Evolutionary conservation across 1,284 basidiomycete species (phyloP).

Genomic region (Heterobasidion occidentale): DNA sequence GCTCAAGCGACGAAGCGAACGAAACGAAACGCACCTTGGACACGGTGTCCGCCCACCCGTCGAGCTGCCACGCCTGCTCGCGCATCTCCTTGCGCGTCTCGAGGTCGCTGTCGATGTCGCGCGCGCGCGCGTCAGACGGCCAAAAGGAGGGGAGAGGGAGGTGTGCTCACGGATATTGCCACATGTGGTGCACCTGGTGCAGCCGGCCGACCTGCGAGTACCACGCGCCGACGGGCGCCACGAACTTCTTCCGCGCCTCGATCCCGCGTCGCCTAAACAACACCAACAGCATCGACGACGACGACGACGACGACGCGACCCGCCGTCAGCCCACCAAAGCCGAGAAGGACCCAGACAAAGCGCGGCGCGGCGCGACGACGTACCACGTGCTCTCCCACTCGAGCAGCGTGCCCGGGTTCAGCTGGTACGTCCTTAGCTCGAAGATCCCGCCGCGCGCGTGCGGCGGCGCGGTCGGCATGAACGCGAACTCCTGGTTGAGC

Average conservation of each 20-base stretch:
- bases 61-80: conserved; percentile 86
- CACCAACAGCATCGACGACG: conserved; percentile 5
- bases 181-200: conserved; percentile 89
- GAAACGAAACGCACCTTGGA: conserved; percentile 52
- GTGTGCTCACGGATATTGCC: conserved; percentile 80
- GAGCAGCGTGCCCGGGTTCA: conserved; percentile 78
- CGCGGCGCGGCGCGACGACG: conserved; percentile 9
- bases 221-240: conserved; percentile 88
- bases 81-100: conserved; percentile 75
- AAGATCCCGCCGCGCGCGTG: conserved; percentile 83
- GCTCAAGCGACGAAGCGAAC: not conserved
- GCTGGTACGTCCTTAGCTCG: conserved; percentile 81
- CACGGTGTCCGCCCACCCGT: conserved; percentile 92
- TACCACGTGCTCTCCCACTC: conserved; percentile 94
- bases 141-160: conserved; percentile 2
- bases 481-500: conserved; percentile 88
- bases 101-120: conserved; percentile 45
- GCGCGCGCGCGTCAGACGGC: not conserved
- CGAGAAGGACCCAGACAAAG: not conserved
- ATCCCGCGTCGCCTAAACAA: conserved; percentile 70
- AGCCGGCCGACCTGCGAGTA: conserved; percentile 88
- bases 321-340: not conserved
- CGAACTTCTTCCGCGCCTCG: conserved; percentile 78
- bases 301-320: not conserved
- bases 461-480: conserved; percentile 85